Evolutionary conservation across 345 rosid genomes (phyloP), one percentile per base, ranked within the genome.

Genomic region (Capsella bursapastoris): DNA sequence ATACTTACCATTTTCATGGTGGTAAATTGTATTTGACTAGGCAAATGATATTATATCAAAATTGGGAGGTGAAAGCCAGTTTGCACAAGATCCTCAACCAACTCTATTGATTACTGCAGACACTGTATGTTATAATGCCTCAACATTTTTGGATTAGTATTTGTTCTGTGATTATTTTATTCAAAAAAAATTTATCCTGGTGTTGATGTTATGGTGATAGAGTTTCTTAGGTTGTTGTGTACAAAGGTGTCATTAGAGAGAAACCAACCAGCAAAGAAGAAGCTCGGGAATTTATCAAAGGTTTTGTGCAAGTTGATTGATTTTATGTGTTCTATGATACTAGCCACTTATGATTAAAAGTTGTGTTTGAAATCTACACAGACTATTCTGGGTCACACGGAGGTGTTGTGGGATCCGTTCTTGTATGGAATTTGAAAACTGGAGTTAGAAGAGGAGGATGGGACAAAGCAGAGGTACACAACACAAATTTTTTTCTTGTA

Each of bases 311-410:
- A 43, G 5, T 68, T 43, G 0, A 53, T 18, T 18, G 14, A 28
- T 35, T 48, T 18, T 8, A 57, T 5, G 34, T 53, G 58, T 16
- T 31, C 41, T 15, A 8, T 51, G 47, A 29, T 18, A 7, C 37
- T 22, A 3, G 28, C 55, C 37, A 38, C 44, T 31, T 28, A 29
- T 57, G 66, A 13, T 29, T 60, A 45, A 53, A 62, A 29, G 29
- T 58, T 61, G 57, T 43, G 52, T 66, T 72, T 66, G 61, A 35
- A 15, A 52, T 12, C 64, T 57, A 31, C 13, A 76, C 81, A 94
- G 98, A 88, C 58, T 95, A 90, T 81, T 92, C 99, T 3, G 93
- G 96, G 2, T 82, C 86, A 40, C 92, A 86, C 64, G 96, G 92
- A 31, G 93, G 90, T 5, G 93, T 88, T 43, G 96, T 89, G 15